Conservation (phyloP, 2,329 filamentous ascomycete genomes). For the Hymenoscyphus scutula region DNA sequence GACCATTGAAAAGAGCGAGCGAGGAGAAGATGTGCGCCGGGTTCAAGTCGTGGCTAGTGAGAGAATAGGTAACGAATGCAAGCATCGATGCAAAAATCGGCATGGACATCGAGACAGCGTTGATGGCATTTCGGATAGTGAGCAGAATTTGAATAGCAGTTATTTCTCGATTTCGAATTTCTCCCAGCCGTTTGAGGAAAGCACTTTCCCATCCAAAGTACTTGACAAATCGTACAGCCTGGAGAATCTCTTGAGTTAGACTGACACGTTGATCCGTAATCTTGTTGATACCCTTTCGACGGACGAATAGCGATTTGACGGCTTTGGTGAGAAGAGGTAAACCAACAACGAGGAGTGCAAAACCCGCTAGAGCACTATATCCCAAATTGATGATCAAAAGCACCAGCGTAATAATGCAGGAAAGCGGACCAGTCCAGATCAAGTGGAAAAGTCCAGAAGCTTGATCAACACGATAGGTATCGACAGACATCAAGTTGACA, state of each 20-base stretch:
- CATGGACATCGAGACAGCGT: slow-evolving; percentile 57
- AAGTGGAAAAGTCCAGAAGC: slow-evolving; percentile 88
- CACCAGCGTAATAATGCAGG: slow-evolving; percentile 73
- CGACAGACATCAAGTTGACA: slow-evolving; percentile 90
- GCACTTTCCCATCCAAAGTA: slow-evolving; percentile 94
- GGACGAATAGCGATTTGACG: slow-evolving; percentile 72
- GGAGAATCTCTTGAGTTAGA: slow-evolving; percentile 87
- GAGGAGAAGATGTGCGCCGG: slow-evolving; percentile 89
- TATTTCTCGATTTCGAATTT: slow-evolving; percentile 75
- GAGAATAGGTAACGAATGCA: slow-evolving; percentile 79
- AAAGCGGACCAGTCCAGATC: slow-evolving; percentile 81
- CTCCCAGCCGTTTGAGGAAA: slow-evolving; percentile 73
- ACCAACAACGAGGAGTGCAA: slow-evolving; percentile 74
- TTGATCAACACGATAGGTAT: slow-evolving; percentile 89
- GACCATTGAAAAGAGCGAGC: slow-evolving; percentile 85
- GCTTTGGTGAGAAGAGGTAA: slow-evolving; percentile 75
- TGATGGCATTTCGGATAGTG: slow-evolving; percentile 65
- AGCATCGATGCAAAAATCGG: slow-evolving; percentile 96
- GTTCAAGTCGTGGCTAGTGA: slow-evolving; percentile 63
- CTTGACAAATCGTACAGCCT: slow-evolving; percentile 92
- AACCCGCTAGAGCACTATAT: slow-evolving; percentile 87
- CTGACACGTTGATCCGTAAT: slow-evolving; percentile 90
- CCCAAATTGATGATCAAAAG: slow-evolving; percentile 83
- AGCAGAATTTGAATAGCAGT: slow-evolving; percentile 79
- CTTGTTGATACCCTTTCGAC: slow-evolving; percentile 82